These are phyloP conservation scores for Gastrolobium villosum DNA, from an alignment of 306 rosid genomes.

Conservation along the genomic window DNA sequence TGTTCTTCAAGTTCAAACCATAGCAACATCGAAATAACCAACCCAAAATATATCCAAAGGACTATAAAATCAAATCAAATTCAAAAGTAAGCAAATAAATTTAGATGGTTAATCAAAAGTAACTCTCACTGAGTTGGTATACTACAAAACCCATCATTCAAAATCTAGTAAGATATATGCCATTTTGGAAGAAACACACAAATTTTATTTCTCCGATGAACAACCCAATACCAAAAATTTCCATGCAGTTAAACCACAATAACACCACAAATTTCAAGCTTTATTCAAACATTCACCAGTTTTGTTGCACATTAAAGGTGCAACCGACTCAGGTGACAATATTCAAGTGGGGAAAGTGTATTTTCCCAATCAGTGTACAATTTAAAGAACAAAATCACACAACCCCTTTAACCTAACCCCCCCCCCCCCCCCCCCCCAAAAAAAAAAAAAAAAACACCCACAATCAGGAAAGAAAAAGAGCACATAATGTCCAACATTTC, in stretches of 20 bases:
- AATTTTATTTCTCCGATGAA: constrained; percentile 20
- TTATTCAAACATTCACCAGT: constrained; percentile 1
- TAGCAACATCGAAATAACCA: constrained; percentile 19
- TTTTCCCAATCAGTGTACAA: constrained; percentile 13
- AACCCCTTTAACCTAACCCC: not conserved
- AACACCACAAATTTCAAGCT: constrained; percentile 13
- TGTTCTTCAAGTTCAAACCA: not conserved
- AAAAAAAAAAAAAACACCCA: too few species aligned
- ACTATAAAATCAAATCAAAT: constrained; percentile 24
- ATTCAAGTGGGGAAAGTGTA: constrained; percentile 21
- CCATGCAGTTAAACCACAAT: constrained; percentile 10
- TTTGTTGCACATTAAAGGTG: not conserved
- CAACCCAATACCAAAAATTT: not conserved
- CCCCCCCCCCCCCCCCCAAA: not conserved
- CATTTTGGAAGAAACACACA: constrained; percentile 1
- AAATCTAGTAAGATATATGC: constrained; percentile 5
- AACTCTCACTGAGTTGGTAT: constrained; percentile 20
- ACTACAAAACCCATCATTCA: not conserved
- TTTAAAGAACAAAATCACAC: not conserved
- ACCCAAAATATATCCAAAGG: constrained; percentile 20
- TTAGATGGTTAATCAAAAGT: constrained; percentile 17
- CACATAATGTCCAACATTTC: not conserved
- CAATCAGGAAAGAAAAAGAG: constrained; percentile 21
- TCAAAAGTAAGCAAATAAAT: constrained; percentile 18
- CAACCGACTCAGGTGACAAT: constrained; percentile 9